Evolutionary conservation across 345 rosid species (phyloP), one percentile per base, ranked within the genome.

Genomic region (Hibiscus syriacus): DNA sequence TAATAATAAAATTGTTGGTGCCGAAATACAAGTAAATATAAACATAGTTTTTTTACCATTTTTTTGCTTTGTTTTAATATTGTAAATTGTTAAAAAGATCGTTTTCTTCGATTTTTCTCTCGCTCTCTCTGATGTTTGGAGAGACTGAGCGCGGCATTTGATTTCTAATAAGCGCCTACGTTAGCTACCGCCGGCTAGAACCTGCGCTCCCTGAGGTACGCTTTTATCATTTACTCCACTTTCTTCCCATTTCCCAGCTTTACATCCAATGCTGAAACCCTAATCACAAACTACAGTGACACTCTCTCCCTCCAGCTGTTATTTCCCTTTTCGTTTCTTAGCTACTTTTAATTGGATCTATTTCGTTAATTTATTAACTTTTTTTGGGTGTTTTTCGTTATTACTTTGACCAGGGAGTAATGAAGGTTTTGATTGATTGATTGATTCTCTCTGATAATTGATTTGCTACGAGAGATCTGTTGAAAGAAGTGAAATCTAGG

Each of bases 401-500:
- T 34, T 52, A 5, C 6, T 34, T 52, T 52, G 46, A 34, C 53
- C 32, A 36, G 70, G 49, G 49, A 67, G 48, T 52, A 52, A 19
- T 20, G 8, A 11, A 3, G 57, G 39, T n/a, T 49, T 29, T 49
- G 56, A 45, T 45, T 14, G 50, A 10, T 65, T 65, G 26, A 59
- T 59, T 45, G 26, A n/a, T n/a, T n/a, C n/a, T n/a, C n/a, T 46
- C 55, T n/a, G 41, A 10, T 38, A 11, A 13, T 38, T 1, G 29
- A 22, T 65, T 49, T 11, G 43, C 12, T 49, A 11, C 10, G 43
- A 65, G 43, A 45, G 68, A 64, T 64, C 68, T 26, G 55, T 46
- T n/a, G 68, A 16, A 34, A 58, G 58, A 29, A 13, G 58, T 19
- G 5, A 49, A 49, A 29, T 65, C 26, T 49, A 53, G 60, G 78